Evolutionary conservation across 2,329 filamentous ascomycete genomes (phyloP).

Genomic region (Neonectria neomacrospora): DNA sequence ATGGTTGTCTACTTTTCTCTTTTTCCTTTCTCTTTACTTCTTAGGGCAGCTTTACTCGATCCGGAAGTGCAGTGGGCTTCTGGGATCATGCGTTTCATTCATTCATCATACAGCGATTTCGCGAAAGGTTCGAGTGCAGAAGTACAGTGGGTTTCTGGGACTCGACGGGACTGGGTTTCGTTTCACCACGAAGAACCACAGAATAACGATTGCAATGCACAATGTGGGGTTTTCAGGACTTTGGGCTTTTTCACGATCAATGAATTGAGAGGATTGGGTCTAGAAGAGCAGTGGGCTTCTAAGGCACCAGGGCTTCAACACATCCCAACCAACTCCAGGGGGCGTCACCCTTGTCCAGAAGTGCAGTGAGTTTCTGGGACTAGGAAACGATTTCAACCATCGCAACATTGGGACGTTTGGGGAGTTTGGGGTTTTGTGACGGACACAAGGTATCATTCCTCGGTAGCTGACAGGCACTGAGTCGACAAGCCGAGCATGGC

Average conservation of each 20-base stretch:
- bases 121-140: slow-evolving; percentile 16
- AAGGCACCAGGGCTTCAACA: slow-evolving; percentile 36
- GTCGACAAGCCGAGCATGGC: slow-evolving; percentile 5
- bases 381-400: slow-evolving; percentile 24
- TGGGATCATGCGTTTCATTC: slow-evolving; percentile 20
- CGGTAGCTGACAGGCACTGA: background rate
- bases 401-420: slow-evolving; percentile 11
- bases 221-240: slow-evolving; percentile 8
- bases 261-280: slow-evolving; percentile 16
- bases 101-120: slow-evolving; percentile 10
- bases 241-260: slow-evolving; percentile 24
- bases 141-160: slow-evolving; percentile 32
- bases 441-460: slow-evolving; percentile 11
- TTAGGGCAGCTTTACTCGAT: slow-evolving; percentile 10
- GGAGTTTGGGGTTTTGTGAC: slow-evolving; percentile 6
- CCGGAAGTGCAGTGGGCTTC: slow-evolving; percentile 44
- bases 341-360: slow-evolving; percentile 27
- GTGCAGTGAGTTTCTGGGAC: slow-evolving; percentile 44
- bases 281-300: slow-evolving; percentile 33
- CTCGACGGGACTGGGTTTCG: background rate
- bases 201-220: background rate
- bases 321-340: slow-evolving; percentile 5
- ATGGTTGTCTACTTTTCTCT: background rate
- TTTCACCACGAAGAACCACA: background rate
- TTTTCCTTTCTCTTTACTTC: background rate